phyloP scores from a whole-genome alignment of 148 eudicot genomes.

The Suaeda aralocaspica region DNA sequence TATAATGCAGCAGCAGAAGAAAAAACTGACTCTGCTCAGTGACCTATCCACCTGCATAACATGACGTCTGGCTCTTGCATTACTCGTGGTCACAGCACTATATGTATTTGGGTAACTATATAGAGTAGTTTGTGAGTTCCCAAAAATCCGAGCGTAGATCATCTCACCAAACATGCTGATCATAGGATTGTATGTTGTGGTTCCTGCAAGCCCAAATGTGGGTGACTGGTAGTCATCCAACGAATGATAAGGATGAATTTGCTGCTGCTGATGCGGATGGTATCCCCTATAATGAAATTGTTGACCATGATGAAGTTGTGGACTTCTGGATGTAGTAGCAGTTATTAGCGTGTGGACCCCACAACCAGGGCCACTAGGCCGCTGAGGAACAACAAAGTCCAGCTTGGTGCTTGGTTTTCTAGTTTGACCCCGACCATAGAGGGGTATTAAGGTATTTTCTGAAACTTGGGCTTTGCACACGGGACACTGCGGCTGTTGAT shows the following conservation, averaged over 20 bases:
- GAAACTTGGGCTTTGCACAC: slow-evolving; percentile 74
- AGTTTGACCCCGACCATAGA: slow-evolving; percentile 57
- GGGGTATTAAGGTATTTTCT: slow-evolving; percentile 55
- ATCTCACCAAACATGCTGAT: slow-evolving; percentile 62
- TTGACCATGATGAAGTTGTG: neutral
- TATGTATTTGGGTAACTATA: slow-evolving; percentile 45
- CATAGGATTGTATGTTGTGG: slow-evolving; percentile 33
- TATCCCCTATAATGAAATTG: neutral
- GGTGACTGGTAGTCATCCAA: slow-evolving; percentile 19
- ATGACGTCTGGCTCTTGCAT: slow-evolving; percentile 45
- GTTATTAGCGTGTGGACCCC: slow-evolving; percentile 21
- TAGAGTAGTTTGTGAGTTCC: slow-evolving; percentile 40
- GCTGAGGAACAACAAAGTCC: slow-evolving; percentile 40
- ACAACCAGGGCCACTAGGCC: slow-evolving; percentile 52
- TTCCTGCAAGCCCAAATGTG: slow-evolving; percentile 34
- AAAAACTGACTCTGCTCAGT: slow-evolving; percentile 54
- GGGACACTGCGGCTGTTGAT: slow-evolving; percentile 63
- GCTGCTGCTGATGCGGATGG: neutral
- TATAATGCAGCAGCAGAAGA: slow-evolving; percentile 50
- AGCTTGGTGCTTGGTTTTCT: slow-evolving; percentile 22
- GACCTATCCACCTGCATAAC: slow-evolving; percentile 51
- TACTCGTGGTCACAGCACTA: slow-evolving; percentile 25
- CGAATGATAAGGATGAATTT: neutral
- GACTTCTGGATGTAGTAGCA: neutral
- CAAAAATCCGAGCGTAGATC: slow-evolving; percentile 53